Evolutionary conservation across 768 basidiomycete genomes (phyloP), one percentile per base, ranked within the genome.

Genomic region (Phylloporus sp.): DNA sequence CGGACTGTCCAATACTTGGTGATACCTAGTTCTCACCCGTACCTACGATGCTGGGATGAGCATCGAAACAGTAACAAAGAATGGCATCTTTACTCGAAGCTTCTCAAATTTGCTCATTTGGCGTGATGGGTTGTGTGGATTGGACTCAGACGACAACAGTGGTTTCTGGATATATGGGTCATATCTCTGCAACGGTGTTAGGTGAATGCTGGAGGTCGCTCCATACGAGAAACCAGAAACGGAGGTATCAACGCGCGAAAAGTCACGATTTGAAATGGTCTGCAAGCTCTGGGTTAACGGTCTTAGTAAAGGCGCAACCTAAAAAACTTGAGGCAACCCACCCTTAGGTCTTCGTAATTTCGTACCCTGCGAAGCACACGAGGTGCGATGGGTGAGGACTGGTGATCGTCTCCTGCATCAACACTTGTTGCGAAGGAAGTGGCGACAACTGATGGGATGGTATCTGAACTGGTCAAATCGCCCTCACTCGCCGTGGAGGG

Each of bases 391-490:
- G 47, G 32, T 18, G 36, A 52, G 15, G 23, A 39, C 16, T n/a
- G 46, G 23, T 8, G 26, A 36, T 12, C 45, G 8, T 57, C 51
- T 18, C 45, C 52, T 9, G 43, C 39, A 22, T 58, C 50, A 8
- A 64, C 41, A n/a, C 55, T 65, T 31, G 63, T 65, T 32, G 48
- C 58, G 3, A 60, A 45, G 24, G 63, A 64, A 36, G 60, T 54
- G 24, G 45, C 27, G 13, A 31, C 26, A 23, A 36, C 40, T 6
- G 52, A 54, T 18, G 38, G 13, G 20, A 20, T 44, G 12, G 22
- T 29, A 24, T 45, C 54, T 22, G 52, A 54, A 23, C 12, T 16
- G 28, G 27, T 22, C 12, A 34, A 42, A 39, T 18, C 15, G 5
- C 6, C 15, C 11, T 13, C 47, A 35, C 24, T 36, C 16, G 44